Evolutionary conservation across 495 filamentous ascomycete genomes (phyloP), one percentile per base, ranked within the genome.

Genomic region (Penicillium simplicissimum): DNA sequence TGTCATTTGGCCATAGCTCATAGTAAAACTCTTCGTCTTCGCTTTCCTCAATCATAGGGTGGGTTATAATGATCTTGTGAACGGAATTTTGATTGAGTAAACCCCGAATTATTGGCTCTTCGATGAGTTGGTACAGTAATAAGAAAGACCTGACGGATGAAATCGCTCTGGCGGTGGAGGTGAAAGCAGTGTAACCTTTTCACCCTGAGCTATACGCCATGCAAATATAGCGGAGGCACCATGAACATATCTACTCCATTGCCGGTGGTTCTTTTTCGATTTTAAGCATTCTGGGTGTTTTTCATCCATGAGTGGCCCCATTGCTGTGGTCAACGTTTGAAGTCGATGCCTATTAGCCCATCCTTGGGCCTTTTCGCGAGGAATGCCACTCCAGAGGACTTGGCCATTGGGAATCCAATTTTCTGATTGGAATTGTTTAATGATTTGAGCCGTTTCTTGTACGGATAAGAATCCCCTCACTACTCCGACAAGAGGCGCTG

Each of bases 261-360:
- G 47, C 2, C 25, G 47, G 21, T 28, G 23, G 13, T 6, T 51
- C 47, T 51, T 51, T 31, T 28, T 28, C 25, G n/a, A 33, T 33
- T 51, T 51, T 7, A 51, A 31, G 10, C 47, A 51, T 0, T 51
- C 47, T n/a, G 47, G 47, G 47, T 51, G 47, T n/a, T 28, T 11
- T 51, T 51, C 47, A 31, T 51, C 47, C 47, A 51, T 51, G 21
- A 51, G 47, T 15, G 47, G 25, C 2, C 47, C 47, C 47, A 51
- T 51, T 51, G 47, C 47, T 51, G 47, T 51, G 23, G 47, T 51
- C 47, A 51, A 51, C 47, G 47, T 51, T 31, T 51, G 47, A 28
- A 51, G 21, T 14, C 17, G 47, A 31, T 51, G 47, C 25, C 14
- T 51, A 31, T 51, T 25, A 51, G 47, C 47, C 47, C 47, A 51